Percentiles rank a stretch among this genome's conserved stretches.
phyloP scores from a whole-genome alignment of 208 protist species.

The Strigomonas culicis region DNA sequence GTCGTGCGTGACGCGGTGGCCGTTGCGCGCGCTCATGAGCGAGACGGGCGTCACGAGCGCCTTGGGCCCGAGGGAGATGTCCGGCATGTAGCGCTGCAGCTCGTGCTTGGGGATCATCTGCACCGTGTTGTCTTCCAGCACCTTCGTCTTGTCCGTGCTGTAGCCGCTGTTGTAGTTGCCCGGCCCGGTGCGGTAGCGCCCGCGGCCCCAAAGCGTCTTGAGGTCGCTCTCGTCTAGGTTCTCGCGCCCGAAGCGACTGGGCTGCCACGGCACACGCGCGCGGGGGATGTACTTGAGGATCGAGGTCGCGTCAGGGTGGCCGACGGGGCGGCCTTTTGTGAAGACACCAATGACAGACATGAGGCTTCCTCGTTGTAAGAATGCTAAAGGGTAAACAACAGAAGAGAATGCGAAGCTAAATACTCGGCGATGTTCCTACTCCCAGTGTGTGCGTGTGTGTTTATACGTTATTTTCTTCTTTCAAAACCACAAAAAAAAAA shows the following conservation, averaged over 20 bases:
- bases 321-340: constrained; percentile 51
- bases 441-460: too few species aligned
- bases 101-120: constrained; percentile 87
- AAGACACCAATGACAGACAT: constrained; percentile 87
- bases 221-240: constrained; percentile 80
- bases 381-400: too few species aligned
- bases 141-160: constrained; percentile 77
- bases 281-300: constrained; percentile 85
- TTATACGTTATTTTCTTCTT: background rate
- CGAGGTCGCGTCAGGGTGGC: constrained; percentile 53
- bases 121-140: constrained; percentile 74
- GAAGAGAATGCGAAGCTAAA: too few species aligned
- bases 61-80: constrained; percentile 83
- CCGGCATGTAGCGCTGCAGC: constrained; percentile 89
- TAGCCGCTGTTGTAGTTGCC: constrained; percentile 91
- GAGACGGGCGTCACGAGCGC: constrained; percentile 88
- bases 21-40: constrained; percentile 84
- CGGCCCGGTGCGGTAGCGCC: constrained; percentile 73
- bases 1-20: constrained; percentile 90
- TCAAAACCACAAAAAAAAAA: constrained; percentile 3
- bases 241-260: constrained; percentile 78
- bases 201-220: constrained; percentile 60
- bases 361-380: constrained; percentile 4
- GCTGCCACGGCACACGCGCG: constrained; percentile 86
- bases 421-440: too few species aligned